These are phyloP conservation scores for Tetraselmis striata DNA, from an alignment of 139 green algal species.

Conservation along the genomic window DNA sequence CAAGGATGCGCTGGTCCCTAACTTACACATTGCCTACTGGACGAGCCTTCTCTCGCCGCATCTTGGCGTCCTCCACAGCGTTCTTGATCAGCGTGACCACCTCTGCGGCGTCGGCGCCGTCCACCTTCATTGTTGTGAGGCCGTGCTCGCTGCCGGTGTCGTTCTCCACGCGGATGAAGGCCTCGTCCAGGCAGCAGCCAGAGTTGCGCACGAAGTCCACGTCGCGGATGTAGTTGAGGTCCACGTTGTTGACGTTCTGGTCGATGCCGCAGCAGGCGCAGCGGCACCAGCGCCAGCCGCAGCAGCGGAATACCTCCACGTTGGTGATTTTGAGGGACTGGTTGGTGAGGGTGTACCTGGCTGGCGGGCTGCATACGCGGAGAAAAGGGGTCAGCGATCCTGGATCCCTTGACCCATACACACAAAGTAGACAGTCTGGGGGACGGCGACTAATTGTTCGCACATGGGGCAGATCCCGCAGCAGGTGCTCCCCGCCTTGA, in stretches of 20 bases:
- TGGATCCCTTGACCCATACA: too few relatives aligned
- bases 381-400: too few relatives aligned
- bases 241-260: not conserved
- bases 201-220: not conserved
- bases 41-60: not conserved
- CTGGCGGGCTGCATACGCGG: not conserved
- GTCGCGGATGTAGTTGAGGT: not conserved
- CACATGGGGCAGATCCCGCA: not conserved
- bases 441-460: too few relatives aligned
- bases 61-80: not conserved
- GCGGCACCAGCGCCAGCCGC: not conserved
- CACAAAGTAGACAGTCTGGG: too few relatives aligned
- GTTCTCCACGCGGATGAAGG: not conserved
- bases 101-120: not conserved
- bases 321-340: not conserved
- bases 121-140: not conserved
- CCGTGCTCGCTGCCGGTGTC: not conserved
- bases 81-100: not conserved
- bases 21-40: too few relatives aligned
- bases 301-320: not conserved
- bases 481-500: not conserved
- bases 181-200: not conserved
- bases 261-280: not conserved
- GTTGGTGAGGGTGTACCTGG: not conserved
- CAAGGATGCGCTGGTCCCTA: too few relatives aligned